Base-by-base conservation (phyloP, 306 rosid genomes). In the Gastrolobium villosum region DNA sequence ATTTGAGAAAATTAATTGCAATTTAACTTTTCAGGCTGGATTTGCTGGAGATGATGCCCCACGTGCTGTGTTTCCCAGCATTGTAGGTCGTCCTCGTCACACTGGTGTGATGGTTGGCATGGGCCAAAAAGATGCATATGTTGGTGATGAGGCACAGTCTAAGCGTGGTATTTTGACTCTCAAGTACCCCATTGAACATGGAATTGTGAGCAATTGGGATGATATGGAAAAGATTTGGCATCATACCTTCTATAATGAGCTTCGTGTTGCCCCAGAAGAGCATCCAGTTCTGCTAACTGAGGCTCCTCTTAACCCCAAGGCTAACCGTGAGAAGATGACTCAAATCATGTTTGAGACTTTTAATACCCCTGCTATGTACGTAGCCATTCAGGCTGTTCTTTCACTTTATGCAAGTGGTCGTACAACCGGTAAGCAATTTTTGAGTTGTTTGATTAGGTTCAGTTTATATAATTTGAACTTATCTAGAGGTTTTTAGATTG, bases 11-110 rank as follows among this genome's bases (percentile, higher is more conserved):
- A 56, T 40, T 26, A 45, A 63, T 72, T 82, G 52, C 8, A 5
- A 62, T 70, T 14, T 70, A 76, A 46, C 26, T 14, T 26, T 79
- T 69, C 77, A 93, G 99, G 99, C 99, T 80, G 99, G 99, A 60
- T 95, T 95, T 81, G 99, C 99, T 34, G 99, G 99, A 89, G 99
- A 95, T 82, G 99, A 95, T 87, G 99, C 99, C 68, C 99, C 99
- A 11, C 88, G 99, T 80, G 99, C 99, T 75, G 99, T 95, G 63
- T 95, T 95, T 82, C 99, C 99, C 79, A 95, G 99, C 77, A 95
- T 95, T 75, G 97, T 95, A 1, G 99, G 99, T 37, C 99, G 99
- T 59, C 99, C 99, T 61, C 99, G 99, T 75, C 99, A 95, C 87
- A 95, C 99, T 31, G 99, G 99, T 66, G 99, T 95, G 85, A 95